Conservation (phyloP, 345 rosid genomes). For the Viola odorata region DNA sequence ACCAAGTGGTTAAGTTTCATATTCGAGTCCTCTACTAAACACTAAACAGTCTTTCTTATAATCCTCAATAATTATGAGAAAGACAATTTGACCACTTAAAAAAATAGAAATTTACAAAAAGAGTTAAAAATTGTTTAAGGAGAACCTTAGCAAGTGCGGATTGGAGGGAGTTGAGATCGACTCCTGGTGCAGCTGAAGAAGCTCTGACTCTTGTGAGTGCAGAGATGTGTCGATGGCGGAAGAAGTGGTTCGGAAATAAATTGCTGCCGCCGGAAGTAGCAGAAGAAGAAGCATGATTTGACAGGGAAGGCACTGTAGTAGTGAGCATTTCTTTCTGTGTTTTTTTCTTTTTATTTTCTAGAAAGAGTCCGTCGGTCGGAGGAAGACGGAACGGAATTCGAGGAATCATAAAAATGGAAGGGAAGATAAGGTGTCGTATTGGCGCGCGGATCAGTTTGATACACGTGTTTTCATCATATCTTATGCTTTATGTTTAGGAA, state of each 20-base stretch:
- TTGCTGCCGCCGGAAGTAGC: not conserved
- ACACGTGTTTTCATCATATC: not conserved
- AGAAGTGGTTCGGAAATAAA: too few species aligned
- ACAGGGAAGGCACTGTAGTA: slow-evolving; percentile 3
- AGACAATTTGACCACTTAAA: not conserved
- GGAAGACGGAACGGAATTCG: not conserved
- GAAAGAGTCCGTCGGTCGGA: not conserved
- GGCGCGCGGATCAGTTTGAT: not conserved
- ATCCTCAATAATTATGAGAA: not conserved
- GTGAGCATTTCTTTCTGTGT: not conserved
- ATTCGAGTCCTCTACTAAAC: not conserved
- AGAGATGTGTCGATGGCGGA: not conserved
- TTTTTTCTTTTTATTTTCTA: not conserved
- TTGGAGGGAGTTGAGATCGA: slow-evolving; percentile 56
- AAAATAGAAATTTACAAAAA: too few species aligned
- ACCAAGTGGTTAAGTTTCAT: not conserved
- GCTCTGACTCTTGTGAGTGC: slow-evolving; percentile 19
- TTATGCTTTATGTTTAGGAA: too few species aligned
- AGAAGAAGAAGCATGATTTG: not conserved
- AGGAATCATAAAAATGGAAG: too few species aligned
- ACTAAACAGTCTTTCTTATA: too few species aligned
- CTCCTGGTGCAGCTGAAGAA: slow-evolving; percentile 37
- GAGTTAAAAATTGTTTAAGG: too few species aligned
- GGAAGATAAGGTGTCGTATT: not conserved
- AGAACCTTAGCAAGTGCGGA: slow-evolving; percentile 67